These are phyloP conservation scores for Solanum microdontum DNA, from an alignment of 257 asterid genomes.

Conservation along the genomic window DNA sequence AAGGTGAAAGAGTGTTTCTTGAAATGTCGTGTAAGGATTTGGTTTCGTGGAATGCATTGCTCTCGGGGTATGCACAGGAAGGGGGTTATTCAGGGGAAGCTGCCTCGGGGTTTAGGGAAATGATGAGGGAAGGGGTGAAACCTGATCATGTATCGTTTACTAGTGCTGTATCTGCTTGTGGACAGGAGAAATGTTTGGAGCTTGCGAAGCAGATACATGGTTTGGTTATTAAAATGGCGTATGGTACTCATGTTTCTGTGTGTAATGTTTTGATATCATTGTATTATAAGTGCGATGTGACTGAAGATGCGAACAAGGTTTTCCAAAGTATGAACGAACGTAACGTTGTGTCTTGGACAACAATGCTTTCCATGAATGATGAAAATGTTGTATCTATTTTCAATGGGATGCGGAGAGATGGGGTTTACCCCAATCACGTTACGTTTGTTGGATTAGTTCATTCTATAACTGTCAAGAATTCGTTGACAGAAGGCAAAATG, in stretches of 20 bases:
- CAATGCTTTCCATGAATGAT: constrained; percentile 59
- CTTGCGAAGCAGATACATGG: constrained; percentile 66
- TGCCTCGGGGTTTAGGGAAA: constrained; percentile 35
- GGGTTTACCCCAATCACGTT: constrained; percentile 63
- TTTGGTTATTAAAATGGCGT: constrained; percentile 47
- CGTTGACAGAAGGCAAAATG: constrained; percentile 52
- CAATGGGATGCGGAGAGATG: constrained; percentile 53
- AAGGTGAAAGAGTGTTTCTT: constrained; percentile 48
- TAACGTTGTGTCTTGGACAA: constrained; percentile 88
- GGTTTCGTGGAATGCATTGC: constrained; percentile 89
- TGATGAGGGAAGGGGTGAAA: constrained; percentile 41
- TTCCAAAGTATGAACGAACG: constrained; percentile 35
- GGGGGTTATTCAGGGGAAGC: constrained; percentile 53
- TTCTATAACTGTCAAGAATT: constrained; percentile 36
- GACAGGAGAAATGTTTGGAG: constrained; percentile 52
- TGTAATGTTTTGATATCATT: constrained; percentile 75
- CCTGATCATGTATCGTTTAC: constrained; percentile 72
- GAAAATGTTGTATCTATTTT: constrained; percentile 44
- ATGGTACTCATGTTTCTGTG: constrained; percentile 46
- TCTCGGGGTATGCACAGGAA: constrained; percentile 76
- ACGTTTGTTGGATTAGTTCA: constrained; percentile 74
- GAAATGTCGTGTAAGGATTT: constrained; percentile 53
- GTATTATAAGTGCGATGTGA: constrained; percentile 51
- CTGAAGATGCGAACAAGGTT: constrained; percentile 38
- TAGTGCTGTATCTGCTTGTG: constrained; percentile 71